Evolutionary conservation across 371 early-diverging fungal genomes (phyloP).

Genomic region (Rhizopus sp.): DNA sequence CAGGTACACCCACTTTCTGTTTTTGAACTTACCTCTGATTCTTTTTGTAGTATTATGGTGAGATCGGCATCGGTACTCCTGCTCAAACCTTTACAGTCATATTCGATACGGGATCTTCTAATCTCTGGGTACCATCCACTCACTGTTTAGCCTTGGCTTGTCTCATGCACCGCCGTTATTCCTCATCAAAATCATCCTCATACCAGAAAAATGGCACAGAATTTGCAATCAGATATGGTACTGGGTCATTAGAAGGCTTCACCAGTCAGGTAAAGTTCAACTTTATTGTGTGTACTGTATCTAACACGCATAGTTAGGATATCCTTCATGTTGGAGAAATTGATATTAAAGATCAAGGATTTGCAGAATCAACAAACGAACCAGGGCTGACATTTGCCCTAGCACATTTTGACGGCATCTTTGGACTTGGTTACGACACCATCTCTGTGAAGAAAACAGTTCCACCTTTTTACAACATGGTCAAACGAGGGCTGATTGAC

Average conservation of each 20-base stretch:
- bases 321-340: constrained; percentile 70
- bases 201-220: constrained; percentile 86
- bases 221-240: constrained; percentile 90
- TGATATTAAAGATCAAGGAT: constrained; percentile 64
- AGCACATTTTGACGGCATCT: constrained; percentile 92
- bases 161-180: constrained; percentile 83
- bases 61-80: constrained; percentile 84
- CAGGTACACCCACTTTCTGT: constrained; percentile 55
- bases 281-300: no score
- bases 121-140: constrained; percentile 95
- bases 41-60: constrained; percentile 76
- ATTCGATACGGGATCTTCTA: constrained; percentile 94
- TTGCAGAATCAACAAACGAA: constrained; percentile 91
- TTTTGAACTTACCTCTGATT: constrained; percentile 3
- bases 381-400: constrained; percentile 88
- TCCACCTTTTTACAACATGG: constrained; percentile 93
- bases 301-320: no score
- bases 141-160: constrained; percentile 93
- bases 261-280: constrained; percentile 78
- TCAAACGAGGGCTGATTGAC: constrained; percentile 71
- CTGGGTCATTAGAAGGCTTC: constrained; percentile 90
- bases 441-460: constrained; percentile 85
- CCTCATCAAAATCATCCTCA: constrained; percentile 69
- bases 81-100: constrained; percentile 91
- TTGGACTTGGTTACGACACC: constrained; percentile 87